Base-by-base conservation (phyloP, 208 protist species). In the Tritrichomonas foetus region DNA sequence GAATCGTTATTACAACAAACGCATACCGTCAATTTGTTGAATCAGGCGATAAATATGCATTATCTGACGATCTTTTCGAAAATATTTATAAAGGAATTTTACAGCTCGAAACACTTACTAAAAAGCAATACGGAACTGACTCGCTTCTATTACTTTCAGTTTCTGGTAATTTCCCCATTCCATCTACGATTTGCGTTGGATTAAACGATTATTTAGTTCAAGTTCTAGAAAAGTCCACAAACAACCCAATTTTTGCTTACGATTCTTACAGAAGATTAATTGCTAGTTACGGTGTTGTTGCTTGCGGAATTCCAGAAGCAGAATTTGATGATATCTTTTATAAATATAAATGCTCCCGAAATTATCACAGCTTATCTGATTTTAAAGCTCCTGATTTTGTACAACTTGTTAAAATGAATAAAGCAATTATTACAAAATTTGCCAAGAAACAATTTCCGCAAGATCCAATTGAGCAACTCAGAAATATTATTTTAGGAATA, bases 1-100 rank as follows among this genome's bases (percentile, higher is more conserved):
- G 78, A n/a, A 44, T 89, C 20, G 44, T 47, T 53, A 89, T 89
- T 22, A 89, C 78, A 89, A 89, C 41, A 57, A 47, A 89, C 14
- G 78, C 47, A 20, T 89, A 39, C 39, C 47, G 3, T 50, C 22
- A 41, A 82, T 41, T 82, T 82, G 20, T 50, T 50, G 20, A 44
- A 50, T 30, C 74, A 82, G 74, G n/a, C 8, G 74, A 82, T 20
- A 33, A 14, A 44, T 39, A 20, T 47, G 33, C 74, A 25, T 50
- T 47, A 8, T 39, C 74, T 47, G 33, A 30, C 30, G 74, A 39
- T 27, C 74, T 82, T 50, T 82, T 25, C 20, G 47, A 89, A 0
- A 27, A 89, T 16, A 16, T 53, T 13, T 13, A 33, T 20, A 57
- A 89, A 14, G 47, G 16, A 22, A 89, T 89, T 47, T 3, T 2